phyloP scores from a whole-genome alignment of 73 alveolate genomes.

The Effrenium voratum region DNA sequence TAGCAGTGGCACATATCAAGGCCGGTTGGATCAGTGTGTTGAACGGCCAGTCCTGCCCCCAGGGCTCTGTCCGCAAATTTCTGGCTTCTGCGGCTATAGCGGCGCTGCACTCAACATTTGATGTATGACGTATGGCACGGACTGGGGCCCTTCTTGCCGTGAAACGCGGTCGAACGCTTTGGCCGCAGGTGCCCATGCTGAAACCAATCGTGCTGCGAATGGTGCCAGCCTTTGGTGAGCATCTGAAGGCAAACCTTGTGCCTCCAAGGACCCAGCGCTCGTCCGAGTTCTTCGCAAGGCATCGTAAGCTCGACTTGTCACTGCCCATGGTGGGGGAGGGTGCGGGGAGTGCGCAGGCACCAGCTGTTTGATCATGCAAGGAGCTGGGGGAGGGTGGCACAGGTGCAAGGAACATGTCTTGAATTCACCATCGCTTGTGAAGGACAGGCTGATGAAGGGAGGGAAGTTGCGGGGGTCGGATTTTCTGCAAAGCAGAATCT shows the following conservation, averaged over 20 bases:
- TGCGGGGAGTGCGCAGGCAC: no score
- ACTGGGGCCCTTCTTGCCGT: not conserved
- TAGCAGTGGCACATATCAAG: not conserved
- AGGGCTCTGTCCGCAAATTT: not conserved
- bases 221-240: not conserved
- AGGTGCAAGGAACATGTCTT: no score
- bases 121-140: not conserved
- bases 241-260: not conserved
- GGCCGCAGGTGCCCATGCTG: conserved; percentile 7
- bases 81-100: conserved; percentile 21
- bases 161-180: not conserved
- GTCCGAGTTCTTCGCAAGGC: conserved; percentile 42
- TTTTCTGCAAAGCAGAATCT: no score
- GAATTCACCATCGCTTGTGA: no score
- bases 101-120: not conserved
- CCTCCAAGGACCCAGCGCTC: not conserved
- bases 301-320: not conserved
- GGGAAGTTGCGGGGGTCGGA: no score
- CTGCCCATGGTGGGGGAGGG: not conserved
- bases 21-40: not conserved
- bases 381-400: no score
- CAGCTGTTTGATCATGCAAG: no score
- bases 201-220: conserved; percentile 17
- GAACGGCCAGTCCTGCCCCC: not conserved
- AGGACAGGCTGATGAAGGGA: no score